Conservation (phyloP, 352 stramenopile species). For the Peronospora farinosa region DNA sequence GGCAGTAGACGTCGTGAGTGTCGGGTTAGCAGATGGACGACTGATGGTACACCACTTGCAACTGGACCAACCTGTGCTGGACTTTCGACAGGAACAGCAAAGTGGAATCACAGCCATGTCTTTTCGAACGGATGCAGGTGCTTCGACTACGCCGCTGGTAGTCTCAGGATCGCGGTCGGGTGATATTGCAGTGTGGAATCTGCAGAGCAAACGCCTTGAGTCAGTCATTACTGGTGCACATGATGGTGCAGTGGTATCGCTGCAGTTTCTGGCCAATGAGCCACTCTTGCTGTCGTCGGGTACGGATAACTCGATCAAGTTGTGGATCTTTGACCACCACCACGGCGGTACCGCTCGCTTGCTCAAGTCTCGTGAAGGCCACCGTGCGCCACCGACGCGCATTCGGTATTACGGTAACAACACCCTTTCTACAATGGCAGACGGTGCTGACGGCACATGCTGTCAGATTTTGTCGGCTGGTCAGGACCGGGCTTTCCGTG, state of each 20-base stretch:
- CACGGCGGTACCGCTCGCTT: conserved; percentile 73
- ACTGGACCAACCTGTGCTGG: conserved; percentile 74
- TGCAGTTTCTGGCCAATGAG: conserved; percentile 85
- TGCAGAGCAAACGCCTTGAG: conserved; percentile 83
- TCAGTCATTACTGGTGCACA: conserved; percentile 73
- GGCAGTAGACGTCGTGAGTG: conserved; percentile 83
- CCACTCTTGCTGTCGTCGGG: conserved; percentile 83
- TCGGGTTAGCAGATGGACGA: conserved; percentile 75
- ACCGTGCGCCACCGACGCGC: conserved; percentile 73
- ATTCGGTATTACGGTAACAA: conserved; percentile 90
- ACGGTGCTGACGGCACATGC: conserved; percentile 77
- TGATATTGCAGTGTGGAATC: conserved; percentile 88
- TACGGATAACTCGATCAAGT: conserved; percentile 88
- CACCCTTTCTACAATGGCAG: conserved; percentile 75
- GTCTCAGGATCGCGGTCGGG: conserved; percentile 69
- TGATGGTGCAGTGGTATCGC: conserved; percentile 62
- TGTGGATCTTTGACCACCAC: conserved; percentile 92
- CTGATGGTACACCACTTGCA: conserved; percentile 86
- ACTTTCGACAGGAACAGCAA: conserved; percentile 71
- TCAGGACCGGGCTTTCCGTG: conserved; percentile 85
- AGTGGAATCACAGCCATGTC: conserved; percentile 78
- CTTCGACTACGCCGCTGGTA: conserved; percentile 44
- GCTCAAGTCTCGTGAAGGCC: conserved; percentile 85
- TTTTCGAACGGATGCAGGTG: conserved; percentile 83
- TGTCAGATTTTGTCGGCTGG: conserved; percentile 89